Base-by-base conservation (phyloP, 768 basidiomycete genomes). In the Termitomyces sp. region DNA sequence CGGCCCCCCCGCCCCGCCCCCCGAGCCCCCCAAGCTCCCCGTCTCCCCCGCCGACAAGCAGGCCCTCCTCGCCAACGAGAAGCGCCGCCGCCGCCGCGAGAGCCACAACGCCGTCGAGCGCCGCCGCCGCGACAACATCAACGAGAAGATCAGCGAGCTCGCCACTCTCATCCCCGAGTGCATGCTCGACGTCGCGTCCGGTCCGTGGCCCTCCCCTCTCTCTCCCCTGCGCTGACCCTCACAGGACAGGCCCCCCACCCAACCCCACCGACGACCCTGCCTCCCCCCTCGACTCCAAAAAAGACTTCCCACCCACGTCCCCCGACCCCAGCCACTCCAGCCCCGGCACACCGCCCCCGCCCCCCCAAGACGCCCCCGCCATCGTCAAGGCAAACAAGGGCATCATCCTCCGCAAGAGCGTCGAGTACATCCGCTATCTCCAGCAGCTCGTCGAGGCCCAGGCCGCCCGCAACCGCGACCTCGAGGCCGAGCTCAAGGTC, bases 91-190 rank as follows among this genome's bases (percentile, higher is more conserved):
- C 37, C 73, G 94, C 49, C 72, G 94, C 57, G 94, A 95, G 71
- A 87, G 84, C 8, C 94, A 97, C 67, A 97, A 97, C 63, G 92
- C 92, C 2, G 94, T 97, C 61, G 94, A 97, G 74, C 76, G 94
- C 17, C 72, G 94, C 28, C 66, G 94, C 58, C 70, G 94, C 48
- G 94, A 97, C 67, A 95, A 94, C 68, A 97, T 97, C 69, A 97
- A 97, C 71, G 94, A 97, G 73, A 91, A 93, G 71, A 97, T 97
- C 63, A 81, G 82, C 40, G 94, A 97, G 68, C 81, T 97, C 1
- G 89, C 94, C 19, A 87, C 87, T 21, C 77, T 97, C 45, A 88
- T 97, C 58, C 94, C 94, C 1, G 93, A 93, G 68, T 86, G 86
- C 64, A 78, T 94, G 71, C 75, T 94, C 41, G 91, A 92, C 65